Evolutionary conservation across 2,329 filamentous ascomycete genomes (phyloP), one percentile per base, ranked within the genome.

Genomic region (Xylaria sp.): DNA sequence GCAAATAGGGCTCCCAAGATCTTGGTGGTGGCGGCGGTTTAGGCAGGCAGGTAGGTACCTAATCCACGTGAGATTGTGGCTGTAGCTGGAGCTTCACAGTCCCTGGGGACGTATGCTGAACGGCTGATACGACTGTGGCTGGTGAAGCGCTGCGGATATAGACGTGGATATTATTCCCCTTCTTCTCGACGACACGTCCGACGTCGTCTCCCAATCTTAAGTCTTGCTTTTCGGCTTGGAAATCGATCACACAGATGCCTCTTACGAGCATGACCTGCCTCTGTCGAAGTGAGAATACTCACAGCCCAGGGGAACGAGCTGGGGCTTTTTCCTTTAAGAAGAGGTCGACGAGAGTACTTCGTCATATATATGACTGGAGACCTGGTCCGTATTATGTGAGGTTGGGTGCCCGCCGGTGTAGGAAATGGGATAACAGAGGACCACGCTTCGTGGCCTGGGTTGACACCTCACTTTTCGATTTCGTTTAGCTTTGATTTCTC

Each of bases 131-230:
- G 44, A 61, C 37, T 50, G 66, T 66, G 66, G 55, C 69, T 69
- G 52, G 51, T 61, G 59, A 55, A 39, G 37, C 54, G 58, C 23
- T 31, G 67, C 31, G 18, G 41, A 56, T 25, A 46, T 18, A n/a
- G 56, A 46, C 37, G 46, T 41, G 41, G 20, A 28, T 31, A 52
- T 57, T 48, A 52, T 57, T 48, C 37, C 52, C 54, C 58, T 65
- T 63, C 72, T 69, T 65, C 72, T 69, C 67, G 66, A 67, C 67
- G 66, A 66, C 70, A 51, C 39, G 46, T 64, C 37, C 51, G 46
- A 46, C 44, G 52, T 59, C 54, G 63, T 64, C 31, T 63, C 52
- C 64, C 39, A 63, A 46, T 65, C 46, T 65, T 66, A 51, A 65
- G 28, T 69, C 59, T 56, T 63, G 63, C 58, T 65, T 71, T 65